These are phyloP conservation scores for Tricholoma terreum DNA, from an alignment of 768 basidiomycete species.

Conservation along the genomic window DNA sequence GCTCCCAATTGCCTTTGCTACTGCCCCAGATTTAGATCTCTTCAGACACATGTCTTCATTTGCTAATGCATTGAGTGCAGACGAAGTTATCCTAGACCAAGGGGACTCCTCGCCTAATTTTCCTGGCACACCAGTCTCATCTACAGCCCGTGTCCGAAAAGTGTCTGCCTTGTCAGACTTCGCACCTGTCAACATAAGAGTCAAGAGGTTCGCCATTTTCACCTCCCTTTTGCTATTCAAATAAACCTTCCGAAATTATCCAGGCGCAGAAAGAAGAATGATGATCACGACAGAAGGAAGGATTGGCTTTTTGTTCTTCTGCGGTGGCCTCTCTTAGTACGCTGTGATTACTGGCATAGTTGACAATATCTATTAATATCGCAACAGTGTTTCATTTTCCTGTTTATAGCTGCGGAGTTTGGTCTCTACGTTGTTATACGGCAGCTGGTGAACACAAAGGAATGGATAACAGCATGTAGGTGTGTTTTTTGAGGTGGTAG, in stretches of 20 bases:
- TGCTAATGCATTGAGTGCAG: slow-evolving; percentile 63
- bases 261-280: slow-evolving; percentile 34
- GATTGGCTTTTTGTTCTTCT: slow-evolving; percentile 78
- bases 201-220: slow-evolving; percentile 55
- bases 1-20: neutral
- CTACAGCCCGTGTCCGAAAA: slow-evolving; percentile 59
- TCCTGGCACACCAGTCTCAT: slow-evolving; percentile 36
- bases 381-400: slow-evolving; percentile 83
- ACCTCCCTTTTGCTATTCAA: neutral
- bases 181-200: slow-evolving; percentile 83
- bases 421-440: slow-evolving; percentile 82
- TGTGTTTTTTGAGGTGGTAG: neutral
- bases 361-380: slow-evolving; percentile 40
- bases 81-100: slow-evolving; percentile 46
- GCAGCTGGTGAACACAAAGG: slow-evolving; percentile 92
- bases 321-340: slow-evolving; percentile 83
- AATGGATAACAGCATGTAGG: slow-evolving; percentile 87
- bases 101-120: slow-evolving; percentile 35
- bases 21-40: slow-evolving; percentile 4
- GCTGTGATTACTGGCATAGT: slow-evolving; percentile 17
- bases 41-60: slow-evolving; percentile 67
- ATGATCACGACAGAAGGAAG: slow-evolving; percentile 51
- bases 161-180: slow-evolving; percentile 85
- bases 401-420: slow-evolving; percentile 83
- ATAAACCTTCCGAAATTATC: neutral